Percentiles rank a stretch among this genome's conserved stretches.
phyloP scores from a whole-genome alignment of 345 rosid genomes.

The Streptanthus diversifolius region DNA sequence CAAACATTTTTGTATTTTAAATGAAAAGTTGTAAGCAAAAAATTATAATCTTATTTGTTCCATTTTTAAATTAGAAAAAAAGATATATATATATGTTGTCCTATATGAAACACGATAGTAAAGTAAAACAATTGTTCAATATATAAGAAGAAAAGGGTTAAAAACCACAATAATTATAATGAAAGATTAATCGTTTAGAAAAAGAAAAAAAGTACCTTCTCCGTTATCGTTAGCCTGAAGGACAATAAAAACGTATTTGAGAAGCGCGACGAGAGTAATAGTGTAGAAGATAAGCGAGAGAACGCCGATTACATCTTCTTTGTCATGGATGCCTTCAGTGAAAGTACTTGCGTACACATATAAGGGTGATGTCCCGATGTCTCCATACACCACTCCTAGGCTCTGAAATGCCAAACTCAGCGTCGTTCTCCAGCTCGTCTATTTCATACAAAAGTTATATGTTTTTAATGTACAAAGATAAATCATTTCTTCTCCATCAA shows the following conservation, averaged over 20 bases:
- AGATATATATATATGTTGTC: not conserved
- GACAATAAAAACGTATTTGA: constrained; percentile 72
- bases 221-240: constrained; percentile 77
- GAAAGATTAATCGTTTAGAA: not conserved
- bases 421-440: constrained; percentile 51
- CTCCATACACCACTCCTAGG: constrained; percentile 71
- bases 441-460: not conserved
- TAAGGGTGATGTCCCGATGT: constrained; percentile 78
- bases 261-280: constrained; percentile 44
- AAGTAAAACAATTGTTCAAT: no score
- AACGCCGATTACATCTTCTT: constrained; percentile 56
- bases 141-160: not conserved
- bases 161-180: not conserved
- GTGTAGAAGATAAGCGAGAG: constrained; percentile 72
- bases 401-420: constrained; percentile 67
- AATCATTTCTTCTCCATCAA: not conserved
- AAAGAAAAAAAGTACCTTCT: constrained; percentile 42
- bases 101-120: not conserved
- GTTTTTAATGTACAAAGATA: not conserved
- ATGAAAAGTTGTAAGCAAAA: not conserved
- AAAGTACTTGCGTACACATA: constrained; percentile 65
- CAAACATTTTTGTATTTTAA: no score
- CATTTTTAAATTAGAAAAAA: not conserved
- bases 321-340: constrained; percentile 36
- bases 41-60: not conserved